Conservation (phyloP, 805 yeast genomes). For the Suhomyces sp. region DNA sequence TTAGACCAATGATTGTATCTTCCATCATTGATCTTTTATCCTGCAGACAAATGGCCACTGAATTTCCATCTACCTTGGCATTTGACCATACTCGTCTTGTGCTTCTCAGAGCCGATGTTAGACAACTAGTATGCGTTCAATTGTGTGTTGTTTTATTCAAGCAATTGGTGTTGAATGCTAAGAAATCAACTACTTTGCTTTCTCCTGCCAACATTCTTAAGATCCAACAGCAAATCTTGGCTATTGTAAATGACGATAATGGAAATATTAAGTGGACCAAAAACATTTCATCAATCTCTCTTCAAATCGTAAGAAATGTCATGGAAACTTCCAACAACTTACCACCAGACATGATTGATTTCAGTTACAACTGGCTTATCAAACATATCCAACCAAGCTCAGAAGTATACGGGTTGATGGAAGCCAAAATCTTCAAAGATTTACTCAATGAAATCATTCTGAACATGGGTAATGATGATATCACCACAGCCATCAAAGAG, state of each 20-base stretch:
- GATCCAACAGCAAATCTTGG: slow-evolving; percentile 68
- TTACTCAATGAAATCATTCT: slow-evolving; percentile 37
- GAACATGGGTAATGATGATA: slow-evolving; percentile 9
- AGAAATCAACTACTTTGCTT: slow-evolving; percentile 17
- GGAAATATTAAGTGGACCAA: slow-evolving; percentile 91
- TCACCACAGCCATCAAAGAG: neutral
- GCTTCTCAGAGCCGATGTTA: slow-evolving; percentile 75
- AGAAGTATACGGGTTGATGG: slow-evolving; percentile 73
- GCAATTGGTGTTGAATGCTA: slow-evolving; percentile 47
- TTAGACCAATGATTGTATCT: slow-evolving; percentile 41
- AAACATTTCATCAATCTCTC: slow-evolving; percentile 66
- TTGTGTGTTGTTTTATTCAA: slow-evolving; percentile 70
- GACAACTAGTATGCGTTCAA: slow-evolving; percentile 79
- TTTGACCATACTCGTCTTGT: slow-evolving; percentile 82
- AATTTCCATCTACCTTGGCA: slow-evolving; percentile 78
- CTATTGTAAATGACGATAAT: slow-evolving; percentile 79
- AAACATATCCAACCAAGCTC: slow-evolving; percentile 85
- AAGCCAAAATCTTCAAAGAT: slow-evolving; percentile 57
- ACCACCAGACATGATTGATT: slow-evolving; percentile 46
- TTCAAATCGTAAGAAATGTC: slow-evolving; percentile 56
- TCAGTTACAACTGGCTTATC: slow-evolving; percentile 74
- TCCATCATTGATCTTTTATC: slow-evolving; percentile 64
- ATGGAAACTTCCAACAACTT: slow-evolving; percentile 19
- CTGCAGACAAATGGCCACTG: slow-evolving; percentile 76
- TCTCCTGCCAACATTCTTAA: slow-evolving; percentile 38